A percentile compares a stretch with the other conserved stretches of the same genome.
phyloP scores from a whole-genome alignment of 192 early-diverging fungal species.

The Backusella liffmaniae region DNA sequence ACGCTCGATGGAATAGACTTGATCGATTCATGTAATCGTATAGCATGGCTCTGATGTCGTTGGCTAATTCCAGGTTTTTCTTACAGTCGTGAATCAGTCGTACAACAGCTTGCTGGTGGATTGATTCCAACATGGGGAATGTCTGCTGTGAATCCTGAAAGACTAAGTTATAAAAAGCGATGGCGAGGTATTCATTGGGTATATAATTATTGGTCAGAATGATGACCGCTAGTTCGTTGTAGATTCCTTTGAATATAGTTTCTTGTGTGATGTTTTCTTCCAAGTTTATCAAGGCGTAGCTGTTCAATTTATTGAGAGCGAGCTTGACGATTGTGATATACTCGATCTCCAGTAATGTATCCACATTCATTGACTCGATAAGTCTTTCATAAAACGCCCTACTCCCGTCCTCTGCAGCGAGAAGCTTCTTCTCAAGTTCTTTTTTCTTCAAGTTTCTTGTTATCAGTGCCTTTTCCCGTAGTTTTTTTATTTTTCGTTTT shows the following conservation, averaged over 20 bases:
- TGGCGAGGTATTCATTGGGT: neutral
- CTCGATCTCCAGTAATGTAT: neutral
- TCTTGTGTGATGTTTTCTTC: neutral
- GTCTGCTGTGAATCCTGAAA: neutral
- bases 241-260: neutral
- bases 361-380: neutral
- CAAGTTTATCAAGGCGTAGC: neutral
- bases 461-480: neutral
- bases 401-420: neutral
- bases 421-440: neutral
- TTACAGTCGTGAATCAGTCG: neutral
- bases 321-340: neutral
- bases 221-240: neutral
- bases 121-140: neutral
- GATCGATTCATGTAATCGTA: neutral
- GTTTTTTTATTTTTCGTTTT: neutral
- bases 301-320: neutral
- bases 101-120: neutral
- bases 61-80: neutral
- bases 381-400: neutral
- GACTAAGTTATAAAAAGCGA: neutral
- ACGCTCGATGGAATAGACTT: neutral
- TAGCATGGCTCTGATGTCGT: neutral
- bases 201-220: neutral
- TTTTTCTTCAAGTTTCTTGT: neutral